Evolutionary conservation across 176 grass and related monocot genomes (phyloP).

Genomic region (Typha latifolia): DNA sequence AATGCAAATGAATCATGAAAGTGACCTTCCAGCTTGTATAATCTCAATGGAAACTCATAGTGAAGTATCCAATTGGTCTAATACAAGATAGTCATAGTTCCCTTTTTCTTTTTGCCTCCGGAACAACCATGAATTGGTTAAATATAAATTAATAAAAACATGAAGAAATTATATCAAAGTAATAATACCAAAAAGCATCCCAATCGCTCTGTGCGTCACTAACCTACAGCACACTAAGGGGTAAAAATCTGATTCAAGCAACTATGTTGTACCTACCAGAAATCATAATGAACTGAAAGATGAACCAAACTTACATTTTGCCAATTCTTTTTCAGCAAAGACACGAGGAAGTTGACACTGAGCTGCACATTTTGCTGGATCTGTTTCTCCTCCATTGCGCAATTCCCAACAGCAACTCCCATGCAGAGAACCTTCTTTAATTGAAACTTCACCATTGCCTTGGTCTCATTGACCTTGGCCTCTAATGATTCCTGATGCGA

Average conservation of each 20-base stretch:
- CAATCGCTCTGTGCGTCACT: too few relatives aligned
- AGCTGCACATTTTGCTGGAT: constrained; percentile 5
- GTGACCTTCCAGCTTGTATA: too few relatives aligned
- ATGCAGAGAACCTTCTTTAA: constrained; percentile 12
- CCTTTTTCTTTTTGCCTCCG: neutral
- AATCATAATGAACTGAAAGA: neutral
- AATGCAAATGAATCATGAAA: too few relatives aligned
- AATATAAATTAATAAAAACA: neutral
- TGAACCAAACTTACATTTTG: neutral
- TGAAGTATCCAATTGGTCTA: neutral
- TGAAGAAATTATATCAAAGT: neutral
- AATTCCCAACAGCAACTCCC: constrained; percentile 13
- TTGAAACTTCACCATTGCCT: constrained; percentile 10
- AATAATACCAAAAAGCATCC: too few relatives aligned
- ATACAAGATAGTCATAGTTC: neutral
- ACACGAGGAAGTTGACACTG: constrained; percentile 7
- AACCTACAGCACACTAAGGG: too few relatives aligned
- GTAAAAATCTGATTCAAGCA: neutral
- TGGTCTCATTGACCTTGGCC: constrained; percentile 13
- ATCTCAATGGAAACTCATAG: too few relatives aligned
- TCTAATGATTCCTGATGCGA: constrained; percentile 9
- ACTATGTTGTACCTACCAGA: neutral
- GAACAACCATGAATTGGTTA: neutral
- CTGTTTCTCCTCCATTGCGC: constrained; percentile 13
- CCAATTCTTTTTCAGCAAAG: constrained; percentile 14